Evolutionary conservation across 257 asterid species (phyloP), one percentile per base, ranked within the genome.

Genomic region (Rubia yunnanensis): DNA sequence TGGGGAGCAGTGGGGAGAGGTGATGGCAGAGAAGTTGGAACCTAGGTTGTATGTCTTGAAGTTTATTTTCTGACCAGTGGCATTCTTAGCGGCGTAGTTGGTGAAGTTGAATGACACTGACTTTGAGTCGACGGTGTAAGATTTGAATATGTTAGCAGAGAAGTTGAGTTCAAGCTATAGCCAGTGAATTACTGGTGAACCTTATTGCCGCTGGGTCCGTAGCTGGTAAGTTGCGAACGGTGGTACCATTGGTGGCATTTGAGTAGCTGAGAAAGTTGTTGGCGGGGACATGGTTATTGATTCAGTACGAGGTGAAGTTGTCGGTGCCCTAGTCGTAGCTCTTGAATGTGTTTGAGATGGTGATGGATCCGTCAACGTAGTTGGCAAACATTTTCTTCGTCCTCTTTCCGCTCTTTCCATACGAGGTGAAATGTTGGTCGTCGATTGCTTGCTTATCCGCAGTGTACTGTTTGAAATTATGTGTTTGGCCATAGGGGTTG

Each of bases 51-150:
- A 91, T 31, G 54, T 73, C 63, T 81, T 75, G 85, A 91, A 91
- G 0, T 35, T 82, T 20, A 76, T 73, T 7, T 60, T 20, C 0
- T 70, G 71, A 65, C 60, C 53, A 8, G 49, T 61, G 13, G n/a
- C n/a, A n/a, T n/a, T n/a, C n/a, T n/a, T n/a, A n/a, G 85, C 27
- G 2, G 95, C 96, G 68, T 91, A 91, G 50, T 85, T 88, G 7
- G 20, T 10, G 64, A 91, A 91, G 5, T 49, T 49, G 1, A n/a
- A n/a, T 69, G 41, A 11, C 79, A 85, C 0, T 80, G 76, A 50
- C n/a, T 81, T 86, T 41, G 98, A 82, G 0, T 31, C 60, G 48
- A 78, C 83, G 20, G 75, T 82, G 63, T 91, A 91, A 9, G 88
- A 81, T 7, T 76, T 63, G 71, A 91, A 91, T 1, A 59, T 53